Evolutionary conservation across 1,284 basidiomycete species (phyloP), one percentile per base, ranked within the genome.

Genomic region (Papiliotrema fonsecae): DNA sequence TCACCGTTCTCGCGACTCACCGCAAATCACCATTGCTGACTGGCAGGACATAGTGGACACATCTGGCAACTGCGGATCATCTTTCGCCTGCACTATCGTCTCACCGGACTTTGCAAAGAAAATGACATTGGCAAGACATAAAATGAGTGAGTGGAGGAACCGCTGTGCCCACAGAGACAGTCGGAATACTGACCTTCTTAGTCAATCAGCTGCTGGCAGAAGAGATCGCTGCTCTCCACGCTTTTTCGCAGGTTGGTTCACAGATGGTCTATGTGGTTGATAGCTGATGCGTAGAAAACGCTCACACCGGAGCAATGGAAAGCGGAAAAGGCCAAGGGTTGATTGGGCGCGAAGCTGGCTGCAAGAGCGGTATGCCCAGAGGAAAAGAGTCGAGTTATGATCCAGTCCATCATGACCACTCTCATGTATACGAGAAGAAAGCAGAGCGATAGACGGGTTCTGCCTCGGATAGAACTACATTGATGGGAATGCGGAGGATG

Each of bases 21-120:
- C 11, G 21, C 16, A 18, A 18, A 26, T 7, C 11, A 28, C 11
- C 18, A 7, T 9, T 3, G 53, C 52, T 46, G 56, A 62, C 24
- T 42, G 28, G 45, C 49, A 69, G 70, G 68, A 70, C 31, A 60
- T 72, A 26, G 57, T 64, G 24, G 70, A 70, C 55, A 73, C 70
- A 0, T 73, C 70, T 2, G 72, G 69, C 21, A 74, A 74, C 49
- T 74, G 72, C 56, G 72, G 72, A 14, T 65, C 63, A n/a, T 70
- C 69, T 4, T 74, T 65, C 42, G 66, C 68, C 4, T 57, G 72
- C 27, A 64, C 61, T 6, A 61, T 74, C 30, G 72, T 74, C 5
- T 72, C 72, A 21, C 62, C 65, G 6, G 65, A 65, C 50, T 74
- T 74, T 51, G 62, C 61, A 3, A 65, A 64, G 50, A 74, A 72